Evolutionary conservation across 164 flowering plant species (phyloP), one percentile per base, ranked within the genome.

Genomic region (Malania oleifera): DNA sequence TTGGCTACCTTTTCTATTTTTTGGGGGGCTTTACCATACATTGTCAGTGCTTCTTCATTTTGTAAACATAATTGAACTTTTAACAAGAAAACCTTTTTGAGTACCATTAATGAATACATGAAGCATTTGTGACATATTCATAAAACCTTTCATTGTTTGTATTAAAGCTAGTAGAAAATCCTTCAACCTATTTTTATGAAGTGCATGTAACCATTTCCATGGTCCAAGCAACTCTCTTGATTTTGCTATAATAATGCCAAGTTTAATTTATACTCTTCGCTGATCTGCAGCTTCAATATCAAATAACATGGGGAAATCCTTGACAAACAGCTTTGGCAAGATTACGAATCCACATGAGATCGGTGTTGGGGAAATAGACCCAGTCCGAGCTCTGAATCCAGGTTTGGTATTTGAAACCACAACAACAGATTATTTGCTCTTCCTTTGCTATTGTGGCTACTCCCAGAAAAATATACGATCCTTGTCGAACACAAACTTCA

Each of bases 281-380:
- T 13, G 25, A 18, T 40, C 27, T 70, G 74, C 89, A 89, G 93
- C 96, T 37, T 77, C 73, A 1, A 26, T 48, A 8, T 61, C 66
- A 22, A 75, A 83, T 73, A 87, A 86, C 75, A 44, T 64, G 64
- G 74, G 82, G 52, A 74, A 68, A 41, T 74, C 76, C 1, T 24
- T 85, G 25, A 75, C 79, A 57, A 79, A 83, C 60, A 78, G 69
- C 60, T 67, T 86, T 56, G 57, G 70, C 26, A 3, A 24, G 29
- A 47, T 44, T 13, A 85, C 91, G 50, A 89, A 39, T 46, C 85
- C 89, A 56, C 91, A 81, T 53, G 89, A 85, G 11, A 63, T 66
- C 43, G 97, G 97, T 0, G 86, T 64, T 0, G 97, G 97, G 57
- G 91, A 90, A 62, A 76, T 87, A 44, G 79, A 56, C 61, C 97